Evolutionary conservation across 495 filamentous ascomycete genomes (phyloP).

Genomic region (Venustampulla echinocandica): DNA sequence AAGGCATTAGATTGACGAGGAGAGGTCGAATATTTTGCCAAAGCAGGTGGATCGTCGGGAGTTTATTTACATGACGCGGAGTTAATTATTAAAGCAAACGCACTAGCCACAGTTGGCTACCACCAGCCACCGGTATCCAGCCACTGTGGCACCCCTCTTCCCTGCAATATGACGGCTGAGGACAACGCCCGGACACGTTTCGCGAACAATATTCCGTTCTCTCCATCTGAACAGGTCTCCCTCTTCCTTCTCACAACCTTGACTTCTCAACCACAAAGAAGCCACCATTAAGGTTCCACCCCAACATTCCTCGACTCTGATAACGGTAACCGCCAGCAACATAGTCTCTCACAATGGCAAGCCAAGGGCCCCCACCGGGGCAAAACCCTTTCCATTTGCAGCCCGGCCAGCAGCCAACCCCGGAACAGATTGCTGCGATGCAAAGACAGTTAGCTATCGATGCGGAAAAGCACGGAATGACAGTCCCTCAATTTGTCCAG

Average conservation of each 20-base stretch:
- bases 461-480: slow-evolving; percentile 66
- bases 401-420: slow-evolving; percentile 59
- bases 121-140: neutral
- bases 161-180: no score
- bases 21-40: no score
- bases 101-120: neutral
- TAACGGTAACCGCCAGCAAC: neutral
- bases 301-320: neutral
- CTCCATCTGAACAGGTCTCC: neutral
- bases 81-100: no score
- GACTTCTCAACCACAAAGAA: neutral
- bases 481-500: slow-evolving; percentile 64
- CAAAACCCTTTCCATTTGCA: slow-evolving; percentile 11
- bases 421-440: slow-evolving; percentile 77
- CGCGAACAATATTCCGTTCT: no score
- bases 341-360: slow-evolving; percentile 11
- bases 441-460: slow-evolving; percentile 74
- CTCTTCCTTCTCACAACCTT: neutral
- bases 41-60: no score
- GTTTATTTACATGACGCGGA: no score
- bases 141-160: neutral
- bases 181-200: slow-evolving; percentile 1
- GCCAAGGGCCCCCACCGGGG: slow-evolving; percentile 13
- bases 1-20: no score
- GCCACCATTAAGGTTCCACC: neutral